Evolutionary conservation across 345 rosid species (phyloP).

Genomic region (Schrenkiella parvula): DNA sequence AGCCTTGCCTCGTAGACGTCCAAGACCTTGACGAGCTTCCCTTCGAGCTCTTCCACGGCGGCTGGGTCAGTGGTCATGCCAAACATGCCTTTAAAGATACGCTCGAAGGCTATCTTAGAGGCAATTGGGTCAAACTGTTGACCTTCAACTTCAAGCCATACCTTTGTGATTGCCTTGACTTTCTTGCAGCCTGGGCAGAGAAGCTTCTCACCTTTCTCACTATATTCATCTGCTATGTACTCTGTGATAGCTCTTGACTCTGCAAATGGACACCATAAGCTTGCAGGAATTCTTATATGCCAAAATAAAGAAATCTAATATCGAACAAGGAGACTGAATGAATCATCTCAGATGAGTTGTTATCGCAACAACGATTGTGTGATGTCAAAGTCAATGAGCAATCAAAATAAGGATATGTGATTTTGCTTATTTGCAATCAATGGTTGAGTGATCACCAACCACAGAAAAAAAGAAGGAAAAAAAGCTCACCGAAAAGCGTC

Average conservation of each 20-base stretch:
- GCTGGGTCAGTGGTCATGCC: conserved; percentile 35
- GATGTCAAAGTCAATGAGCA: too few relatives aligned
- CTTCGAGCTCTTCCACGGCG: conserved; percentile 25
- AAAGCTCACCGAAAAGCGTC: conserved; percentile 37
- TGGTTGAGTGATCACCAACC: neutral
- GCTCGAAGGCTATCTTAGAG: conserved; percentile 21
- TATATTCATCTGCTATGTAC: conserved; percentile 38
- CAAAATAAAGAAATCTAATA: too few relatives aligned
- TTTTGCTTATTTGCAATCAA: neutral
- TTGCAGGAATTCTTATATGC: too few relatives aligned
- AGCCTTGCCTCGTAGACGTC: conserved; percentile 49
- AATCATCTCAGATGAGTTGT: too few relatives aligned
- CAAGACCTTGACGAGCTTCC: conserved; percentile 38
- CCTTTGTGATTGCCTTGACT: conserved; percentile 12
- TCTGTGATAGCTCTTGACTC: conserved; percentile 45
- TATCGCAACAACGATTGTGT: too few relatives aligned
- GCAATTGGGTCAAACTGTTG: conserved; percentile 38
- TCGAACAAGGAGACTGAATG: too few relatives aligned
- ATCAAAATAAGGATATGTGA: neutral
- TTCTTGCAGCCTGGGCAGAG: conserved; percentile 21
- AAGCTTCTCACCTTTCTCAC: conserved; percentile 30
- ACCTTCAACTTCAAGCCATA: conserved; percentile 47
- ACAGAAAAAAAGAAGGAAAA: neutral
- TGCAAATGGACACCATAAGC: too few relatives aligned
- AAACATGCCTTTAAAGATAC: conserved; percentile 29